Conservation (phyloP, 306 rosid species). For the Pachyrhizus erosus region DNA sequence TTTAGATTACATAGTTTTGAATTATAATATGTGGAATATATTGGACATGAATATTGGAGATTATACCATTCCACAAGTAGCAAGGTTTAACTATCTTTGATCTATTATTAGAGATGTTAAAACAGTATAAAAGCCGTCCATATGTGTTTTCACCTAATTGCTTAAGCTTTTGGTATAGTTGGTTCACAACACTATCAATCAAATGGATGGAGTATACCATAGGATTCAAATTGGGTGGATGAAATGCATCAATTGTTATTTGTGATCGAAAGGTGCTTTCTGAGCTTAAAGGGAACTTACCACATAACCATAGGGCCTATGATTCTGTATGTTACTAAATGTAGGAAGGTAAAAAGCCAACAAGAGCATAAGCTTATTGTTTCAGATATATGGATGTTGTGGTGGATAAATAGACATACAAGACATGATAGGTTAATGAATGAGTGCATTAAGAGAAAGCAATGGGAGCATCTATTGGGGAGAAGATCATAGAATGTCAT, state of each 20-base stretch:
- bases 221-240: constrained; percentile 24
- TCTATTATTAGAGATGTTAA: neutral
- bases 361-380: neutral
- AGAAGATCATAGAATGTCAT: neutral
- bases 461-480: neutral
- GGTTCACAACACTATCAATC: constrained; percentile 3
- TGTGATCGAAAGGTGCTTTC: neutral
- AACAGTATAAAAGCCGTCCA: neutral
- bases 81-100: neutral
- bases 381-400: neutral
- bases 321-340: neutral
- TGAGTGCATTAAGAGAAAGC: constrained; percentile 32
- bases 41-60: too few species aligned
- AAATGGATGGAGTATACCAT: neutral
- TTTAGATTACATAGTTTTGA: too few species aligned
- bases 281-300: neutral
- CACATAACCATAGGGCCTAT: neutral
- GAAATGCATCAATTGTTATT: neutral
- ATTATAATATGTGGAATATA: too few species aligned
- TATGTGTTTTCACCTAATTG: too few species aligned
- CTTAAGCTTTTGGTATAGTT: constrained; percentile 14
- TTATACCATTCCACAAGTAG: neutral
- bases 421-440: constrained; percentile 7
- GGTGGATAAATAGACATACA: neutral
- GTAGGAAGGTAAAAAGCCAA: neutral